A percentile compares a stretch with the other conserved stretches of the same genome.
Conservation (phyloP, 495 filamentous ascomycete species). For the Annulohypoxylon moriforme region DNA sequence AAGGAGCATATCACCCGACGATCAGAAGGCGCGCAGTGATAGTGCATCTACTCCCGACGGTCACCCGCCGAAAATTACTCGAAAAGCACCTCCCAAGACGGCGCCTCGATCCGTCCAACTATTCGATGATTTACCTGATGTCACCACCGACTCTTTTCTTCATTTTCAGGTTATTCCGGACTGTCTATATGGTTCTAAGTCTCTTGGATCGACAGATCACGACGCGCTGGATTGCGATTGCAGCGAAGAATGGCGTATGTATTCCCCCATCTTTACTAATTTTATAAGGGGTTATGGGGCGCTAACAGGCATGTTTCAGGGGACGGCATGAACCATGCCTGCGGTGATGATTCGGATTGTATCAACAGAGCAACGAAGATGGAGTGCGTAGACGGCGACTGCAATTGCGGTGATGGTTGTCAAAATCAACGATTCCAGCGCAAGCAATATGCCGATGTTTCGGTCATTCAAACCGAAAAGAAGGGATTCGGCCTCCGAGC, state of each 20-base stretch:
- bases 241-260: slow-evolving; percentile 94
- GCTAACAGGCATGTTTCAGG: slow-evolving; percentile 63
- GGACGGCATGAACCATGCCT: slow-evolving; percentile 80
- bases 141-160: slow-evolving; percentile 75
- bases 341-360: slow-evolving; percentile 96
- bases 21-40: slow-evolving; percentile 54
- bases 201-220: slow-evolving; percentile 88
- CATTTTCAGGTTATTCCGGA: slow-evolving; percentile 84
- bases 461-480: slow-evolving; percentile 96
- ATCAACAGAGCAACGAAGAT: slow-evolving; percentile 99
- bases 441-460: slow-evolving; percentile 87
- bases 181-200: slow-evolving; percentile 89
- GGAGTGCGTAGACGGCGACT: slow-evolving; percentile 86
- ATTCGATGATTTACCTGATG: slow-evolving; percentile 76
- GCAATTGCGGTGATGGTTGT: slow-evolving; percentile 86
- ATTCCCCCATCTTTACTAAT: slow-evolving; percentile 26
- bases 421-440: slow-evolving; percentile 96
- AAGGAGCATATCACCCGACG: slow-evolving; percentile 58
- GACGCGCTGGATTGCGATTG: slow-evolving; percentile 97
- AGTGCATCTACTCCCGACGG: slow-evolving; percentile 57
- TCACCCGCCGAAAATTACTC: slow-evolving; percentile 75
- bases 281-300: slow-evolving; percentile 28
- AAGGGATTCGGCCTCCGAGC: slow-evolving; percentile 94
- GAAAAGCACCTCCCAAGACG: slow-evolving; percentile 79
- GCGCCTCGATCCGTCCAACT: slow-evolving; percentile 68